Conservation (phyloP, 2,329 filamentous ascomycete genomes). For the Ilyonectria robusta region DNA sequence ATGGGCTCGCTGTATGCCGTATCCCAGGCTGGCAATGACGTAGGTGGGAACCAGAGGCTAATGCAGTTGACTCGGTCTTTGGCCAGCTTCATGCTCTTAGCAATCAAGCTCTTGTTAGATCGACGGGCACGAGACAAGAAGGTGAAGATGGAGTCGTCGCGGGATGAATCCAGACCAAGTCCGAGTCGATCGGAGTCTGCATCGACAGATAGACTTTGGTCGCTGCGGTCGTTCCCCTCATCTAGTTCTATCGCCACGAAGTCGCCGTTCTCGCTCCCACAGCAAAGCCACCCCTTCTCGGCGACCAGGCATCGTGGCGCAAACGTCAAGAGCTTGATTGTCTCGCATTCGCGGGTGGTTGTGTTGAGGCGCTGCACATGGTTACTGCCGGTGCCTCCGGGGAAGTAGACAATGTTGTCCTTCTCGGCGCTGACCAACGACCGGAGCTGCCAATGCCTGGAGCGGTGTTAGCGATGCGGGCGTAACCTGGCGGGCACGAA, state of each 20-base stretch:
- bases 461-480: constrained; percentile 24
- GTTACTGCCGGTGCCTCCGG: constrained; percentile 77
- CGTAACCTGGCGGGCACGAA: constrained; percentile 48
- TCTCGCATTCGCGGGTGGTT: constrained; percentile 78
- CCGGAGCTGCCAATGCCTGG: constrained; percentile 88
- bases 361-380: constrained; percentile 79
- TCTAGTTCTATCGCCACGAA: constrained; percentile 83
- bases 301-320: constrained; percentile 90
- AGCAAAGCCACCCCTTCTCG: constrained; percentile 88
- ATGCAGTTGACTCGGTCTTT: constrained; percentile 77
- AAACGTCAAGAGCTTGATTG: constrained; percentile 79
- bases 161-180: constrained; percentile 50
- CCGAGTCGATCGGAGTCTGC: constrained; percentile 51
- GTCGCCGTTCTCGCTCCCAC: constrained; percentile 89
- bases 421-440: constrained; percentile 89
- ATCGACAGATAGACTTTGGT: constrained; percentile 48
- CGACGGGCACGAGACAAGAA: constrained; percentile 57
- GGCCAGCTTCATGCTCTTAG: constrained; percentile 68
- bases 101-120: constrained; percentile 61
- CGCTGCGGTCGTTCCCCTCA: constrained; percentile 51
- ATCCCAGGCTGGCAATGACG: constrained; percentile 42
- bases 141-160: constrained; percentile 53
- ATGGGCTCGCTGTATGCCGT: constrained; percentile 67
- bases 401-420: constrained; percentile 86
- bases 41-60: constrained; percentile 72